Base-by-base conservation (phyloP, 2,329 filamentous ascomycete species). In the Epichloe hybrida region DNA sequence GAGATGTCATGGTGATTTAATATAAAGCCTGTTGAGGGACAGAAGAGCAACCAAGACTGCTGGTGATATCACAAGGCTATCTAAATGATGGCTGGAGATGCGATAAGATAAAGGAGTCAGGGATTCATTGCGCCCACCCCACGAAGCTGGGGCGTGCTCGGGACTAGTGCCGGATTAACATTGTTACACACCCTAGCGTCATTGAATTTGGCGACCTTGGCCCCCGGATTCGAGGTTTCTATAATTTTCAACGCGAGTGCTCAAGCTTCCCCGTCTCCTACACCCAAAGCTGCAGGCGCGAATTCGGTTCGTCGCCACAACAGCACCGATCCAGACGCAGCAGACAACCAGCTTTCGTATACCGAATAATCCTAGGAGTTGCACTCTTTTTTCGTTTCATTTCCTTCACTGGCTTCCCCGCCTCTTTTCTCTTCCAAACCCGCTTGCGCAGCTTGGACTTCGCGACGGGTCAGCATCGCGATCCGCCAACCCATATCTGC, bases 201-300 rank as follows among this genome's bases (percentile, higher is more conserved):
- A 55, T 60, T 66, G 63, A 66, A 63, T 64, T 72, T 70, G 68
- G 67, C 57, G 63, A 60, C 65, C 46, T 56, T 56, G 62, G 53
- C 56, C 64, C 64, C 69, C 69, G 65, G 68, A 61, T 62, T 65
- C 61, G 57, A 58, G 53, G 58, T 58, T 62, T 61, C 62, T 58
- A 57, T 62, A 65, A 67, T 66, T 70, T 71, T 70, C 67, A 63
- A 64, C 64, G 65, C 62, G 61, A 62, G 37, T 52, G 41, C 40
- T 37, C 37, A 27, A 20, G 36, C 20, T 36, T 48, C 13, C 21
- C 31, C 44, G 37, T 47, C 37, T 34, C 34, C 41, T 46, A 53
- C 45, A 46, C 35, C 46, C 46, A 52, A 54, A 48, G 52, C 54
- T 51, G 52, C 53, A 48, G 49, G 27, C 53, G 44, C 51, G 49